Evolutionary conservation across 371 early-diverging fungal species (phyloP), one percentile per base, ranked within the genome.

Genomic region (Mortierella sp.): DNA sequence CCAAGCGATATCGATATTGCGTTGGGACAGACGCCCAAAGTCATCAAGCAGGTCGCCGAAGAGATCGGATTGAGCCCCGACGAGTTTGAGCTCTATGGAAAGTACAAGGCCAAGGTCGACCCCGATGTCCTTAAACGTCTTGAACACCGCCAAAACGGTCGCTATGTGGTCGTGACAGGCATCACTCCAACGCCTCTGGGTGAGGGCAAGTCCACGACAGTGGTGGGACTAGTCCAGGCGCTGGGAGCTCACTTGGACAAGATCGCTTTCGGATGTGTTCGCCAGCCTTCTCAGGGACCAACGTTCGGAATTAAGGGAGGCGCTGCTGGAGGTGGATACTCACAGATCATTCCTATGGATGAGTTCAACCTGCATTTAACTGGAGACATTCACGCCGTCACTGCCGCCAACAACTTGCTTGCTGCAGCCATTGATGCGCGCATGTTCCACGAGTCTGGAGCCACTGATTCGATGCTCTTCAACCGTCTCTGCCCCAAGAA

Each of bases 281-380:
- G 98, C 44, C 97, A 98, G 78, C 98, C 98, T 11, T 95, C 95
- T 41, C 97, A 97, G 73, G 98, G 98, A 15, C 98, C 98, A 21
- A 98, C 98, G 4, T 97, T 98, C 71, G 98, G 98, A 49, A 97
- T 98, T 84, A 98, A 98, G 82, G 98, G 97, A 54, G 98, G 98
- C 42, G 98, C 98, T 41, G 98, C 98, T 23, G 98, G 98, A 53
- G 97, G 98, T 50, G 97, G 98, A 24, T 97, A 97, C 81, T 92
- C 97, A 19, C 97, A 97, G 80, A 95, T 98, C 48, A 95, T 97
- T 62, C 98, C 98, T n/a, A 98, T 98, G 98, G 96, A 97, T 66
- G 95, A 97, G 70, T 97, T 98, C 88, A 98, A 98, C 80, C 82
- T 98, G 61, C 98, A 98, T 64, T 83, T 98, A 83, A 98, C 98